These are phyloP conservation scores for Aspergillus nanangensis DNA, from an alignment of 495 filamentous ascomycete species.

Conservation along the genomic window DNA sequence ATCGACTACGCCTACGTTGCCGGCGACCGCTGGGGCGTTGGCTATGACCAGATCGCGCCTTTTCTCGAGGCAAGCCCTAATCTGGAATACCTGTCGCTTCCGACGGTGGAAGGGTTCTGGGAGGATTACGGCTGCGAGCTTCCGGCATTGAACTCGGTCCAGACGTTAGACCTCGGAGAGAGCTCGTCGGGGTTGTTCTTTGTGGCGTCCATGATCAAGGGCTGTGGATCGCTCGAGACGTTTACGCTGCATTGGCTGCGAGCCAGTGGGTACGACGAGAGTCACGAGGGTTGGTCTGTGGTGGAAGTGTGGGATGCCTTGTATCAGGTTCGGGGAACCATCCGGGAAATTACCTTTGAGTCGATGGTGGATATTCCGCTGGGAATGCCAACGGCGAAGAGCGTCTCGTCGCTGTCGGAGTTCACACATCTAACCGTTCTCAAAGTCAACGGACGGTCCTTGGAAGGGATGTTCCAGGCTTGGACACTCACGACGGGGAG, in stretches of 20 bases:
- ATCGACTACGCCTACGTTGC: too few relatives aligned
- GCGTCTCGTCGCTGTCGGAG: neutral
- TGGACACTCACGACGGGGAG: conserved; percentile 1
- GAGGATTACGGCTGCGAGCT: too few relatives aligned
- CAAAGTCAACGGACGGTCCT: neutral
- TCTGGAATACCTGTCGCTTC: too few relatives aligned
- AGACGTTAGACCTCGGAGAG: conserved; percentile 1
- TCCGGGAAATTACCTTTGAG: neutral
- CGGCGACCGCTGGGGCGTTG: too few relatives aligned
- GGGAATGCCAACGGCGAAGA: neutral
- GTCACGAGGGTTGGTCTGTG: neutral
- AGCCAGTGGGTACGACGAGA: neutral
- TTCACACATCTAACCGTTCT: neutral
- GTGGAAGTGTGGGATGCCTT: neutral
- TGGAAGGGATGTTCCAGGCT: neutral
- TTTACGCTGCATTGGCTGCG: neutral
- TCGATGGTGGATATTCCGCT: neutral
- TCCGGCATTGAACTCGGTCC: neutral
- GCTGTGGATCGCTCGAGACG: neutral
- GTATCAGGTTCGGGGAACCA: neutral
- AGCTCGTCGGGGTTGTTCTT: neutral
- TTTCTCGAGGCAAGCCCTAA: too few relatives aligned
- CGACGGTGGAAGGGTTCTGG: too few relatives aligned
- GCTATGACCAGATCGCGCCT: too few relatives aligned
- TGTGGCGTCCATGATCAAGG: neutral